Evolutionary conservation across 176 grass and related monocot species (phyloP).

Genomic region (Coix lacrymajobi): DNA sequence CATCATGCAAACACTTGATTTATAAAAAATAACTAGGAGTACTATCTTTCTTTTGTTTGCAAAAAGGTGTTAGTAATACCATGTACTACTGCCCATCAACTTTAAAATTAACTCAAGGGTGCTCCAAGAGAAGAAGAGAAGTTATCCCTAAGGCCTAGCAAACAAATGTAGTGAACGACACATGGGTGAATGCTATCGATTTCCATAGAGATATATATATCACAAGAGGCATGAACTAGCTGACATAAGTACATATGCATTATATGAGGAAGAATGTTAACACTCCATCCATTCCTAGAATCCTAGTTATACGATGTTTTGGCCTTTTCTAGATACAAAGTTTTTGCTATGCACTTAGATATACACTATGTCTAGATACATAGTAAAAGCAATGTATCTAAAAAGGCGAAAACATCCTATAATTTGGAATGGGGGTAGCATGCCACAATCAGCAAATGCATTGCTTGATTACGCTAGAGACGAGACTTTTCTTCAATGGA

Average conservation of each 20-base stretch:
- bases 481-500: not conserved
- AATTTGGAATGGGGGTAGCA: not conserved
- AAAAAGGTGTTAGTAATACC: not conserved
- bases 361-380: not conserved
- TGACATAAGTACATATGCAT: not conserved
- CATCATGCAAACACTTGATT: not conserved
- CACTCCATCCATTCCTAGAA: not conserved
- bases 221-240: not conserved
- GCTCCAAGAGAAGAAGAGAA: not conserved
- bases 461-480: not conserved
- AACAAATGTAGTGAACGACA: not conserved
- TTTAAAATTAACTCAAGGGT: not conserved
- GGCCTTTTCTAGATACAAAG: not conserved
- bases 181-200: not conserved
- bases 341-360: not conserved
- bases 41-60: not conserved
- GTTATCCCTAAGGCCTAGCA: not conserved
- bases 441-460: not conserved
- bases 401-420: not conserved
- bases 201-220: not conserved
- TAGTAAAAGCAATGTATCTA: not conserved
- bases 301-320: not conserved
- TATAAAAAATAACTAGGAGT: not conserved
- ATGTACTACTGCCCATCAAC: not conserved
- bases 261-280: not conserved